A percentile compares a stretch with the other conserved stretches of the same genome.
phyloP scores from a whole-genome alignment of 306 rosid species.

The Vachellia pachyceras region DNA sequence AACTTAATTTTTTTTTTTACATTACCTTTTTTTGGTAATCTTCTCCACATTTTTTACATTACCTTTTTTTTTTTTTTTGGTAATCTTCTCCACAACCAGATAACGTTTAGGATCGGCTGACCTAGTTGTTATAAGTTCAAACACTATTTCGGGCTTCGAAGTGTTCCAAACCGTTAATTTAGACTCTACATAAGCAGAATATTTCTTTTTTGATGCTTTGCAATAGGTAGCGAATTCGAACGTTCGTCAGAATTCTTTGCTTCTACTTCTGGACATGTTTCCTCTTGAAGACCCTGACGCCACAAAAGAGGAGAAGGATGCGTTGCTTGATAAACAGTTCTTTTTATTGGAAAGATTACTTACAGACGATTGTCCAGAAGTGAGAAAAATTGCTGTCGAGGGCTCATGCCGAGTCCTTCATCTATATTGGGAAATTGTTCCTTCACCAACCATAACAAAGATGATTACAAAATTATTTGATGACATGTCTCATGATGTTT shows the following conservation, averaged over 20 bases:
- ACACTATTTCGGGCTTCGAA: conserved; percentile 18
- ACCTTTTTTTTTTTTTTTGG: background rate
- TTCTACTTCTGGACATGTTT: conserved; percentile 79
- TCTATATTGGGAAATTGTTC: conserved; percentile 89
- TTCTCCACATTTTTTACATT: background rate
- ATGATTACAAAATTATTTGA: conserved; percentile 66
- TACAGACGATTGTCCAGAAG: conserved; percentile 72
- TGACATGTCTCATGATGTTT: conserved; percentile 76
- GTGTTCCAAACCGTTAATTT: background rate
- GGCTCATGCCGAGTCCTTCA: conserved; percentile 87
- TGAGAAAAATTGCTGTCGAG: conserved; percentile 89
- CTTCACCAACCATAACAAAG: conserved; percentile 77
- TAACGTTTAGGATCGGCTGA: background rate
- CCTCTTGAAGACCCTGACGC: conserved; percentile 96
- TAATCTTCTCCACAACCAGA: background rate
- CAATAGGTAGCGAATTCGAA: conserved; percentile 87
- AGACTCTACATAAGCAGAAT: conserved; percentile 33
- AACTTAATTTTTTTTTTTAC: no score
- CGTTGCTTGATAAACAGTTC: conserved; percentile 80
- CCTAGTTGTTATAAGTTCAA: background rate
- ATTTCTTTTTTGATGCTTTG: conserved; percentile 10
- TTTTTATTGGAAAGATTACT: conserved; percentile 78
- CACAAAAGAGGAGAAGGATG: conserved; percentile 86
- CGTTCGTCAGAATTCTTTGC: conserved; percentile 89
- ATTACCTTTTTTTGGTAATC: background rate